Evolutionary conservation across 352 stramenopile species (phyloP), one percentile per base, ranked within the genome.

Genomic region (Pythium sp.): DNA sequence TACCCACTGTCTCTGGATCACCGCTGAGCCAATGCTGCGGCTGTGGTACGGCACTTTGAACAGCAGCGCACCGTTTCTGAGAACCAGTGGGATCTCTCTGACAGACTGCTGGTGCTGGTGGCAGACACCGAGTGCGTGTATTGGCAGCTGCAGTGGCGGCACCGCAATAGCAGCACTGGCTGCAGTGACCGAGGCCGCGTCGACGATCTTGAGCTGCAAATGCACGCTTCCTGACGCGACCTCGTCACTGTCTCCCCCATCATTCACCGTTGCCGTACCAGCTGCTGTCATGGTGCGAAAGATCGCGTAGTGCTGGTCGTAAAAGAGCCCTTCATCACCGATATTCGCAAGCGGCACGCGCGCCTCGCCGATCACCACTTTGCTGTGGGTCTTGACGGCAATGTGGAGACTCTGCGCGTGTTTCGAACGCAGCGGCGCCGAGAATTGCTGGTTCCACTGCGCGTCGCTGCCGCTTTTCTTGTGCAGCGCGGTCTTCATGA

Each of bases 361-460:
- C 5, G 85, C 62, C 68, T 92, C 80, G 6, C 87, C 87, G 0
- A 95, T 76, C 11, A 93, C 59, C 0, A 84, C 76, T 28, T 89
- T 92, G 71, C 72, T 90, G 62, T 82, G 73, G 0, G 84, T 93
- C 24, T 87, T 87, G 24, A 93, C 86, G 3, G 75, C 68, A 2
- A 82, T 62, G 28, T 88, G 73, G 8, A 95, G 69, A 38, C 74
- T 55, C 34, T 94, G 82, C 4, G 77, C 66, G 3, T 87, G 62
- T 18, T 83, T 87, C 11, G 82, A 90, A 7, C 71, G 72, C 30
- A 95, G 66, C 0, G 65, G 64, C 3, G 76, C 75, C 1, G 77
- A 87, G 61, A 95, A 94, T 51, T 91, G 82, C 64, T 94, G 83
- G 49, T 95, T 91, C 87, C 86, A 95, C 58, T 92, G 82, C 11